Base-by-base conservation (phyloP, 208 protist species). In the Trypanosoma conorhini region DNA sequence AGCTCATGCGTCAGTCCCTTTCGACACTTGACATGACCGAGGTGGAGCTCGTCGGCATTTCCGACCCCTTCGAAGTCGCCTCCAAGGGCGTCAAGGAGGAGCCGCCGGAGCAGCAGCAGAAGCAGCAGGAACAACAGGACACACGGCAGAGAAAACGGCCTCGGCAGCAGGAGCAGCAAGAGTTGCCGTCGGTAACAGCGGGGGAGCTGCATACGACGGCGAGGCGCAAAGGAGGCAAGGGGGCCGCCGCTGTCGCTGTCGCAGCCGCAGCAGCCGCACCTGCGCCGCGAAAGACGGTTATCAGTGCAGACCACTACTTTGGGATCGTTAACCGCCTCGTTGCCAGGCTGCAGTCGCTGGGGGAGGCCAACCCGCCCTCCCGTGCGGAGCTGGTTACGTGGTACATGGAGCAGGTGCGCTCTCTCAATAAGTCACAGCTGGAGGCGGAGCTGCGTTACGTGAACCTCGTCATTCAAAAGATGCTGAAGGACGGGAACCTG, bases 1-100 rank as follows among this genome's bases (percentile, higher is more conserved):
- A 94, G 79, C 80, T 97, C 12, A 97, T 97, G 92, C 86, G 89
- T 42, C 85, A 94, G 80, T 97, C 92, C 4, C 71, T 97, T 21
- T 95, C 89, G 12, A 94, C 89, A 7, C 73, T 94, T 33, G 92
- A 97, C 66, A 93, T 95, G 86, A 94, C 87, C 1, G 91, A 96
- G 65, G 82, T 96, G 30, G 88, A 96, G 78, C 80, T 96, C 21
- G 79, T 86, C 7, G 91, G 80, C 38, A 79, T 72, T 2, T 67
- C 61, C 3, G 75, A 71, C 10, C 61, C 74, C 0, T 74, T 78
- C 31, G 67, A 55, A 30, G 35, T 70, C 8, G 54, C 24, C 42
- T 21, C 52, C 8, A 40, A 19, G 13, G 50, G 15, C 0, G 73
- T 88, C 15, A 87, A 87, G 59, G 57, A 51, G 13, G 84, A 89